A percentile compares a stretch with the other conserved stretches of the same genome.
These are phyloP conservation scores for Phialophora tarda DNA, from an alignment of 2,329 filamentous ascomycete genomes.

Conservation along the genomic window DNA sequence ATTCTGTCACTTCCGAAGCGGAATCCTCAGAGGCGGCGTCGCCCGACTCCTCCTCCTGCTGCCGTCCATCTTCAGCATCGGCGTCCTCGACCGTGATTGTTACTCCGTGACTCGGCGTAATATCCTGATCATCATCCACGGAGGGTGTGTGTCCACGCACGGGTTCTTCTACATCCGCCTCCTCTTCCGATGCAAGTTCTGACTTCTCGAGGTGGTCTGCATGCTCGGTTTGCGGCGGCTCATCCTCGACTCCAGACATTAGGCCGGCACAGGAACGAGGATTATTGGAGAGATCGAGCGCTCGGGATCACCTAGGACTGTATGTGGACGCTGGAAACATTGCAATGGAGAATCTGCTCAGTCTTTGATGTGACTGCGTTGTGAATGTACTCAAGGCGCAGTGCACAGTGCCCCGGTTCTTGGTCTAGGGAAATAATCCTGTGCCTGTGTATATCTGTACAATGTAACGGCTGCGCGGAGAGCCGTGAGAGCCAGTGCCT, in stretches of 20 bases:
- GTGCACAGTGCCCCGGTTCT: slow-evolving; percentile 8
- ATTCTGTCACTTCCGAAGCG: slow-evolving; percentile 22
- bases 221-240: slow-evolving; percentile 27
- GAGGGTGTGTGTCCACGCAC: slow-evolving; percentile 39
- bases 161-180: slow-evolving; percentile 33
- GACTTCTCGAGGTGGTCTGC: slow-evolving; percentile 20
- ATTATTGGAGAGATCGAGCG: slow-evolving; percentile 16
- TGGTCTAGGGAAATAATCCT: slow-evolving; percentile 13
- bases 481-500: slow-evolving; percentile 1
- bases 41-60: slow-evolving; percentile 31
- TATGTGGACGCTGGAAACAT: slow-evolving; percentile 21
- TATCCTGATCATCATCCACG: slow-evolving; percentile 30
- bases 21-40: slow-evolving; percentile 38
- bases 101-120: slow-evolving; percentile 28
- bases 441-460: slow-evolving; percentile 18
- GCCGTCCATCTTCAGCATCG: slow-evolving; percentile 34
- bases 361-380: not conserved
- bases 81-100: slow-evolving; percentile 38
- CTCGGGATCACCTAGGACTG: slow-evolving; percentile 19
- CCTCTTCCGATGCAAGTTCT: slow-evolving; percentile 32
- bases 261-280: slow-evolving; percentile 27
- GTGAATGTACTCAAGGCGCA: not conserved
- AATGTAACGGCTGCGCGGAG: slow-evolving; percentile 15
- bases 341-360: slow-evolving; percentile 15
- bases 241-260: slow-evolving; percentile 38